phyloP scores from a whole-genome alignment of 192 early-diverging fungal genomes.

The Pilobolus umbonatus region DNA sequence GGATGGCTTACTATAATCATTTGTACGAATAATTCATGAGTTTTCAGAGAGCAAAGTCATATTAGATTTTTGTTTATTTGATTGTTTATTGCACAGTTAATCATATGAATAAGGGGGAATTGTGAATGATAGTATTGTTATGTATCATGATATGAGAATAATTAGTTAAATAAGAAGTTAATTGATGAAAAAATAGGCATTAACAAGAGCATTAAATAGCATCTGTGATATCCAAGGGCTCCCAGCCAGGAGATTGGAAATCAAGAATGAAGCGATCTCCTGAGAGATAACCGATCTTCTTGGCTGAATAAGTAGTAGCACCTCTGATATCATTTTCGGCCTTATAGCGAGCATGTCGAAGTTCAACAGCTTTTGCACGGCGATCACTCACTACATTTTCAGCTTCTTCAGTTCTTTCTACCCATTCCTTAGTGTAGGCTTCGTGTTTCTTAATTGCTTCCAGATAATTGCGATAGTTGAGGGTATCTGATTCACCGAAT shows the following conservation, averaged over 20 bases:
- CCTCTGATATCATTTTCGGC: constrained; percentile 18
- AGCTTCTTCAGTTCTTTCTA: constrained; percentile 1
- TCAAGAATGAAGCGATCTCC: constrained; percentile 8
- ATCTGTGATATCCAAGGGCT: constrained; percentile 21
- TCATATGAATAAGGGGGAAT: too few relatives aligned
- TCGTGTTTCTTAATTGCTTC: constrained; percentile 6
- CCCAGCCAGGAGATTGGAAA: neutral
- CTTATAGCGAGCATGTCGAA: constrained; percentile 14
- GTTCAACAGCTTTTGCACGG: constrained; percentile 12
- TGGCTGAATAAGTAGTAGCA: constrained; percentile 17
- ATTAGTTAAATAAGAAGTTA: too few relatives aligned
- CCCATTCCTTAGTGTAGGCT: constrained; percentile 10
- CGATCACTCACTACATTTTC: constrained; percentile 2
- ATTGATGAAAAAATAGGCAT: too few relatives aligned
- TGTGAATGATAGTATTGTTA: too few relatives aligned
- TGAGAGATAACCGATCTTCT: neutral
- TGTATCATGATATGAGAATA: too few relatives aligned
- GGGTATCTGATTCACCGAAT: neutral
- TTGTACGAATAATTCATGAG: too few relatives aligned
- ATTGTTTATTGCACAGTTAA: too few relatives aligned
- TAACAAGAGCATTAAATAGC: too few relatives aligned
- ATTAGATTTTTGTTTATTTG: too few relatives aligned
- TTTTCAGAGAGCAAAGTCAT: too few relatives aligned
- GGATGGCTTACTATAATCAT: too few relatives aligned
- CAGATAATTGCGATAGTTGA: constrained; percentile 10